Evolutionary conservation across 1,139 yeast genomes (phyloP), one percentile per base, ranked within the genome.

Genomic region (Candida gigantensis): DNA sequence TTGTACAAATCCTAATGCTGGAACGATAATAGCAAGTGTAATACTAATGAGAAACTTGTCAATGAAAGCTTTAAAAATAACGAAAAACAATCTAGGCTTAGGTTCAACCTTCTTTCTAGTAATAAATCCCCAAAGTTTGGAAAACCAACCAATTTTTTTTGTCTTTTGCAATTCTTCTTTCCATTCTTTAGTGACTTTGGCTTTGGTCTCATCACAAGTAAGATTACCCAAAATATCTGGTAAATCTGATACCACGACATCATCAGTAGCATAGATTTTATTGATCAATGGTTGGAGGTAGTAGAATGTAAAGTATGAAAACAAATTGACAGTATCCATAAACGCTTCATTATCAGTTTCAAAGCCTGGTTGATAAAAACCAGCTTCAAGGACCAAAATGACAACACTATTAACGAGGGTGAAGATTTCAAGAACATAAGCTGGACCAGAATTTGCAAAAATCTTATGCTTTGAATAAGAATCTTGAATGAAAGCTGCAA

Each of bases 341-440:
- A 44, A 42, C 4, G 43, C 38, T 36, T 56, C 59, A 67, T 70
- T 62, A 17, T 46, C 62, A 39, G 57, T 63, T 41, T 75, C 78
- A 5, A 53, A 51, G 5, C 74, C 67, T 4, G 84, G 81, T 10
- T 52, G 44, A 47, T 68, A 79, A 28, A 49, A 51, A 17, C 47
- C 48, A 4, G 58, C 45, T 43, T 76, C 77, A 20, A 76, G 55
- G 1, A 57, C 19, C 16, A 69, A 61, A n/a, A 77, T 55, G 2
- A 51, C 41, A 0, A 59, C 4, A 2, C 74, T 51, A 41, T 68
- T 69, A 12, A 57, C 27, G 2, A 53, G 36, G 7, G 48, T 23
- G 2, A 48, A 34, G 2, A 52, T 33, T 37, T 59, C 65, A 33
- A 57, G 25, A 16, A 50, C 45, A 28, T 42, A 45, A 8, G 46